Percentiles rank a stretch among this genome's conserved stretches.
phyloP scores from a whole-genome alignment of 345 rosid genomes.

The Dipteronia dyeriana region DNA sequence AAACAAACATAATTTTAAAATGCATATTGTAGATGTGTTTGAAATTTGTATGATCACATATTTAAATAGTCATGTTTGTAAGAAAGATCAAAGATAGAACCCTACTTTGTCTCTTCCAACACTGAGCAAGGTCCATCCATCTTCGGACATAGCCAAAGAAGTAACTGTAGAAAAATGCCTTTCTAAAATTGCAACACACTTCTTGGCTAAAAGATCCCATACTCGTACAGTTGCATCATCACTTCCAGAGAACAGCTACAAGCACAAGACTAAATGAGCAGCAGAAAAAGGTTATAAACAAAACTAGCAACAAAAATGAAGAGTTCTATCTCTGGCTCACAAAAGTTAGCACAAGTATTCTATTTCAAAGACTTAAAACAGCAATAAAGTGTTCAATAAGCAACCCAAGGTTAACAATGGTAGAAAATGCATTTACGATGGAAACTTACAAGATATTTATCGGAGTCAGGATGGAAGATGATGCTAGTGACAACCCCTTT shows the following conservation, averaged over 20 bases:
- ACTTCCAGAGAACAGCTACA: slow-evolving; percentile 84
- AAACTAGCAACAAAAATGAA: neutral
- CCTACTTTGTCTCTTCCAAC: slow-evolving; percentile 94
- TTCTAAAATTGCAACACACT: slow-evolving; percentile 67
- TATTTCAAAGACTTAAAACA: too few species aligned
- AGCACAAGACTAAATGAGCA: slow-evolving; percentile 15
- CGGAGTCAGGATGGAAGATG: slow-evolving; percentile 75
- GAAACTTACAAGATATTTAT: slow-evolving; percentile 63
- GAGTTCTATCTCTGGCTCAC: too few species aligned
- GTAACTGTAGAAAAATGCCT: slow-evolving; percentile 85
- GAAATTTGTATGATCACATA: neutral
- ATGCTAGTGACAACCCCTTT: slow-evolving; percentile 76
- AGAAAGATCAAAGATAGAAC: slow-evolving; percentile 9
- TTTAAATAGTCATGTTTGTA: neutral
- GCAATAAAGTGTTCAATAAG: too few species aligned
- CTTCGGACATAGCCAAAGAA: slow-evolving; percentile 75
- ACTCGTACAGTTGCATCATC: slow-evolving; percentile 85
- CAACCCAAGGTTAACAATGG: too few species aligned
- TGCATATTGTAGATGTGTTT: neutral
- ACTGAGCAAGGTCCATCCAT: slow-evolving; percentile 76
- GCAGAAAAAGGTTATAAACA: neutral
- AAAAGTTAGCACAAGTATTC: too few species aligned
- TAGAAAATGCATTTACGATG: too few species aligned
- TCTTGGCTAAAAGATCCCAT: slow-evolving; percentile 84
- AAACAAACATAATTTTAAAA: neutral